These are phyloP conservation scores for Sporothrix euskadiensis DNA, from an alignment of 2,329 filamentous ascomycete species.

Conservation along the genomic window DNA sequence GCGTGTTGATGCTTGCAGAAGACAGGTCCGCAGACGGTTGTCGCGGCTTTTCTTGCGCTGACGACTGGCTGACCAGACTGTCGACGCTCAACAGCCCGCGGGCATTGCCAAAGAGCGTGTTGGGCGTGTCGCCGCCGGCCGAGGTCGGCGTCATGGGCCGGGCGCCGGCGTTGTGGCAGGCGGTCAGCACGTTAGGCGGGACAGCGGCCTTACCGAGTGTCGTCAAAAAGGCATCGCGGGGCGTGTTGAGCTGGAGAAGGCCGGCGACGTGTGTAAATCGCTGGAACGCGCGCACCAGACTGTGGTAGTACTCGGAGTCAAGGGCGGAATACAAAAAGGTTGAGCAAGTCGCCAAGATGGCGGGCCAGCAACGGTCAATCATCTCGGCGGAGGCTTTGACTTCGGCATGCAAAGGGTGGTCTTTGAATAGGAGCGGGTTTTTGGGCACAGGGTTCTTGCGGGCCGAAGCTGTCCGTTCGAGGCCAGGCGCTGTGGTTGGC, in stretches of 20 bases:
- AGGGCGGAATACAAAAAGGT: conserved; percentile 91
- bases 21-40: conserved; percentile 59
- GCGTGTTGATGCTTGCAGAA: conserved; percentile 68
- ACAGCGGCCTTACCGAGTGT: conserved; percentile 92
- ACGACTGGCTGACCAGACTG: conserved; percentile 61
- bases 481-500: conserved; percentile 32
- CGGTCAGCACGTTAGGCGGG: conserved; percentile 72
- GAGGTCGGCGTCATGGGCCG: conserved; percentile 48
- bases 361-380: conserved; percentile 92
- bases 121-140: conserved; percentile 50
- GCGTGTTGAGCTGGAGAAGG: conserved; percentile 77
- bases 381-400: conserved; percentile 78
- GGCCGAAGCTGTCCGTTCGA: conserved; percentile 66
- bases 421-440: conserved; percentile 76
- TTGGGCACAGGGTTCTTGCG: conserved; percentile 76
- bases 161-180: conserved; percentile 55
- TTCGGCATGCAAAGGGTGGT: conserved; percentile 69
- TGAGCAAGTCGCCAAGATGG: conserved; percentile 89
- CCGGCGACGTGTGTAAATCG: conserved; percentile 95
- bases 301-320: conserved; percentile 91
- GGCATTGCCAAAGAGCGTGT: conserved; percentile 68
- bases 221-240: conserved; percentile 90
- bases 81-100: conserved; percentile 74
- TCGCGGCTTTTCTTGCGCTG: conserved; percentile 59
- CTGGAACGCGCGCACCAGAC: conserved; percentile 87